Percentiles rank a stretch among this genome's conserved stretches.
These are phyloP conservation scores for Toxoplasma gondii DNA, from an alignment of 169 alveolate genomes.

Conservation along the genomic window DNA sequence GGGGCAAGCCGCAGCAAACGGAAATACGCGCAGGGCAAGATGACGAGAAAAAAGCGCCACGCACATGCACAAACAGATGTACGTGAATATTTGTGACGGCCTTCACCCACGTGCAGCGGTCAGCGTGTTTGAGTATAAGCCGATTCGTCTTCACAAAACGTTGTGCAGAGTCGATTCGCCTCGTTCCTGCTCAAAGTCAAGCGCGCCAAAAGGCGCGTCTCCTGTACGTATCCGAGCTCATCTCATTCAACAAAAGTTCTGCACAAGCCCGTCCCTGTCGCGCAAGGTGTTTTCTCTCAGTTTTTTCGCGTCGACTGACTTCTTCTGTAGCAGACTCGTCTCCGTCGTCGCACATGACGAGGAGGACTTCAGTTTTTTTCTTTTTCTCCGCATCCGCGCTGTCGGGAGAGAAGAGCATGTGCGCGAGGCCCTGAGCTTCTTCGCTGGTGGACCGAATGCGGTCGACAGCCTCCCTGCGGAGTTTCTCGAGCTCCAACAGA, in stretches of 20 bases:
- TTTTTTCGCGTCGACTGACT: background rate
- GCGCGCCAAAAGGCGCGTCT: too few relatives aligned
- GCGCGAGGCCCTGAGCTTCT: slow-evolving; percentile 31
- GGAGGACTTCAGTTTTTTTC: background rate
- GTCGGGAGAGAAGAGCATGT: slow-evolving; percentile 6
- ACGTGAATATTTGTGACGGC: too few relatives aligned
- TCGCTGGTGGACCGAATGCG: slow-evolving; percentile 9
- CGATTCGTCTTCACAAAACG: too few relatives aligned
- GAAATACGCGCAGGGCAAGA: background rate
- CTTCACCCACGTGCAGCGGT: too few relatives aligned
- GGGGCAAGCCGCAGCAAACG: too few relatives aligned
- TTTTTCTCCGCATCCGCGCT: background rate
- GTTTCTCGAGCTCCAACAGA: slow-evolving; percentile 7
- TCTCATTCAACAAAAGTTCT: too few relatives aligned
- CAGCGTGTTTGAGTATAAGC: too few relatives aligned
- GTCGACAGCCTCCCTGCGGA: background rate
- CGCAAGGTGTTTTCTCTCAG: too few relatives aligned
- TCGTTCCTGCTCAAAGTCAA: too few relatives aligned
- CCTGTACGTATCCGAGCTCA: too few relatives aligned
- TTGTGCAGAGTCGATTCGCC: too few relatives aligned
- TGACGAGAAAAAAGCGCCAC: background rate
- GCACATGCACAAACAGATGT: background rate
- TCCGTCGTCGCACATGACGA: background rate
- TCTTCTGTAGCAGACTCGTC: background rate
- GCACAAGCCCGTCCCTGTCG: too few relatives aligned